Conservation (phyloP, 164 flowering plant species). For the Stephania cephalantha region DNA sequence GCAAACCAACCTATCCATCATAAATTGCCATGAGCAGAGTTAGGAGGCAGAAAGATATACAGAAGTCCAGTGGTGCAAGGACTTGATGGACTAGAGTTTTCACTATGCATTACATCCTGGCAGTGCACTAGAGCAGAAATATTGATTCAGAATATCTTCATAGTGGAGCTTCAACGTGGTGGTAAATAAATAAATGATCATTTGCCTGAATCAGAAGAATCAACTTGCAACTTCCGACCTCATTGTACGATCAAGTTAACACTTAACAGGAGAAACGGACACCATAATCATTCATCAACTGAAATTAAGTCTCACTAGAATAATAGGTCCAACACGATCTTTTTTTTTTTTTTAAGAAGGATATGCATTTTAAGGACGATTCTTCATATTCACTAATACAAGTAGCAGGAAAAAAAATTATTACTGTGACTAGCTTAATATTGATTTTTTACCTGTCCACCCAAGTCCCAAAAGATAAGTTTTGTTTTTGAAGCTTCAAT, state of each 20-base stretch:
- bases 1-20: conserved; percentile 70
- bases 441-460: conserved; percentile 79
- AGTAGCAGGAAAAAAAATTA: neutral
- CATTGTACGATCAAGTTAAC: neutral
- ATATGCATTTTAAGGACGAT: neutral
- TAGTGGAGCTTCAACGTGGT: neutral
- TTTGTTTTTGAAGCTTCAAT: conserved; percentile 74
- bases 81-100: neutral
- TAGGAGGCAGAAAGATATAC: conserved; percentile 3
- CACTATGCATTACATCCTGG: neutral
- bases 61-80: neutral
- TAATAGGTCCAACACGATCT: neutral
- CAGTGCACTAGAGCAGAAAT: neutral
- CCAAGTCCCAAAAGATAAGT: conserved; percentile 96
- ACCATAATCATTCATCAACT: neutral
- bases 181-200: neutral
- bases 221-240: neutral
- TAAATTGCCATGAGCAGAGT: neutral
- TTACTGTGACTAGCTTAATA: neutral
- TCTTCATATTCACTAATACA: neutral
- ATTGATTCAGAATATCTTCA: neutral
- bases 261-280: neutral
- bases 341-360: neutral
- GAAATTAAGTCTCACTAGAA: neutral
- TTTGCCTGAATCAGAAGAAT: neutral